Evolutionary conservation across 805 yeast genomes (phyloP), one percentile per base, ranked within the genome.

Genomic region (Saturnispora saitoi): DNA sequence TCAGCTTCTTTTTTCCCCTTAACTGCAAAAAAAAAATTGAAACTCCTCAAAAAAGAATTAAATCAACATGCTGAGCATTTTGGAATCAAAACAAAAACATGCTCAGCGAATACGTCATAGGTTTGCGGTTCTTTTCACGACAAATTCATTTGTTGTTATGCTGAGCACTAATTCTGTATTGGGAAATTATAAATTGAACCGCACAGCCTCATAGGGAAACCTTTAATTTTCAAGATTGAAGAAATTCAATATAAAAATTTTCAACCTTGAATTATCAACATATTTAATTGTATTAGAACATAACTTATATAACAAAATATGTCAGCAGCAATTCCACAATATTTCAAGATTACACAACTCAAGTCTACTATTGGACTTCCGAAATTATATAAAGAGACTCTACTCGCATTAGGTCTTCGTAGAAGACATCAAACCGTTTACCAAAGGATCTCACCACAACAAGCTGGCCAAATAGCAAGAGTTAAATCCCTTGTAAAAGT

Each of bases 361-460:
- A 78, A 95, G 62, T 89, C 97, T 2, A 74, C 88, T 5, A 89
- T 91, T 52, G 96, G 96, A 1, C 72, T 88, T 58, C 95, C 96
- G 11, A 76, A 80, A 48, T 67, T 71, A 39, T 76, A 76, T 50
- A 78, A 83, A 54, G 76, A 76, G 51, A 81, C 89, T 8, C 78
- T 87, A 26, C 68, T 73, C 50, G 75, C 84, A 7, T 70, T 91
- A 51, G 98, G 98, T 0, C 76, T 91, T 47, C 76, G 73, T 47
- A 79, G 74, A 58, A 79, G 93, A 57, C 86, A 90, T 47, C 81
- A 81, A 36, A 76, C 82, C 2, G 81, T 80, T 2, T 90, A 83
- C 66, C 90, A 81, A 58, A 67, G 69, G 42, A 87, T 86, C 4
- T 73, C 83, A 11, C 89, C 95, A 14, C 77, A 83, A 31, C 77